Percentiles rank a stretch among this genome's conserved stretches.
Conservation (phyloP, 1,284 basidiomycete species). For the Mycosarcoma maydis region DNA sequence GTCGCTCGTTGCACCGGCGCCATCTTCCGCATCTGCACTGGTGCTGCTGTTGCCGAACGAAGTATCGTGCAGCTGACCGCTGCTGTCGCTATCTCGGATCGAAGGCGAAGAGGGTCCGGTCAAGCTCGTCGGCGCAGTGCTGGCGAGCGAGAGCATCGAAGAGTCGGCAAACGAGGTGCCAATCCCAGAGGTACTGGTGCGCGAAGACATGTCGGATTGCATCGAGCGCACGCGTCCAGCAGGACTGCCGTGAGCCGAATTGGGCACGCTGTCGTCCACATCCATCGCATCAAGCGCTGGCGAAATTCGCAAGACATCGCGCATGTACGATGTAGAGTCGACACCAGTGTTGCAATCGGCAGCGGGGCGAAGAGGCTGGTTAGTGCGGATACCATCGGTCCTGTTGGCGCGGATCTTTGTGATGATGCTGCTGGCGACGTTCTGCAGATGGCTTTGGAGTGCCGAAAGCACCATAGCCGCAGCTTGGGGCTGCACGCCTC, state of each 20-base stretch:
- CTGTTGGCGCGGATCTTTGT: constrained; percentile 59
- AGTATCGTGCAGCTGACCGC: constrained; percentile 34
- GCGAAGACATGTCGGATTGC: constrained; percentile 44
- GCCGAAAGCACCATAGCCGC: constrained; percentile 65
- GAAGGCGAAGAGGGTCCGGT: constrained; percentile 41
- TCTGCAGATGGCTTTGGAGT: constrained; percentile 64
- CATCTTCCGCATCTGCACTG: constrained; percentile 25
- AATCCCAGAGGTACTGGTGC: constrained; percentile 40
- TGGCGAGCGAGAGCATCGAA: constrained; percentile 54
- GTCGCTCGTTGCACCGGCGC: not conserved
- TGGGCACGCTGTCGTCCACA: constrained; percentile 28
- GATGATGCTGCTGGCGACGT: constrained; percentile 59
- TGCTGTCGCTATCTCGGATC: constrained; percentile 34
- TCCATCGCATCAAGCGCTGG: constrained; percentile 35
- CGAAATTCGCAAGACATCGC: constrained; percentile 10
- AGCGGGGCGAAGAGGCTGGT: constrained; percentile 34
- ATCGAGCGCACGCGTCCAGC: constrained; percentile 29
- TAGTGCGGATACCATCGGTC: constrained; percentile 49
- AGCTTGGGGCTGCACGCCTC: constrained; percentile 65
- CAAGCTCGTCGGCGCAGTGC: constrained; percentile 53
- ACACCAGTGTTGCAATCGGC: constrained; percentile 23
- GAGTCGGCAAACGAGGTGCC: constrained; percentile 50
- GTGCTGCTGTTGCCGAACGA: constrained; percentile 40
- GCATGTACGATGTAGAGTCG: constrained; percentile 20
- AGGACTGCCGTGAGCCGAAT: constrained; percentile 34